phyloP scores from a whole-genome alignment of 768 basidiomycete species.

The Auriscalpium microsporum region DNA sequence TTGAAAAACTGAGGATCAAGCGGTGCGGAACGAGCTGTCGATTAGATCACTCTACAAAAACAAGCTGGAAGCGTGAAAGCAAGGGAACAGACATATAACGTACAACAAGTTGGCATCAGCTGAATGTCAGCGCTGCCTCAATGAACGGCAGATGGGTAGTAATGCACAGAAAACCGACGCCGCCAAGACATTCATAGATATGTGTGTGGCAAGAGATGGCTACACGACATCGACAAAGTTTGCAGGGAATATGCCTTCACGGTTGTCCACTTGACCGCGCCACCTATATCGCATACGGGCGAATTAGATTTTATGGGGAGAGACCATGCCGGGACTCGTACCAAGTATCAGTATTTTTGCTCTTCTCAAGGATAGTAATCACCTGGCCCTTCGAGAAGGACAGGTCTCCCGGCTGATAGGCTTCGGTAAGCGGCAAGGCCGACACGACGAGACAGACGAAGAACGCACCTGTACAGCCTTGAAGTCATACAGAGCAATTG shows the following conservation, averaged over 20 bases:
- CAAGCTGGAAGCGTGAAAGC: too few relatives aligned
- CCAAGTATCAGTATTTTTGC: conserved; percentile 70
- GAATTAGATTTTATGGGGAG: background rate
- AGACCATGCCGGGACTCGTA: conserved; percentile 19
- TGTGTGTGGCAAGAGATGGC: too few relatives aligned
- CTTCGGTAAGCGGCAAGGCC: conserved; percentile 1
- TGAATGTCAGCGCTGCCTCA: too few relatives aligned
- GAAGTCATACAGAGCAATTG: conserved; percentile 69
- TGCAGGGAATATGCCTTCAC: conserved; percentile 70
- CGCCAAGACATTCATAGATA: too few relatives aligned
- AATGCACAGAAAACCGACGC: too few relatives aligned
- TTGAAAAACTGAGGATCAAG: too few relatives aligned
- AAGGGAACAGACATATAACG: too few relatives aligned
- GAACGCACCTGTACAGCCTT: conserved; percentile 56
- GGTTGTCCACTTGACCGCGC: conserved; percentile 57
- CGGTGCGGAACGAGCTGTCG: too few relatives aligned
- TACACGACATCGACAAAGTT: conserved; percentile 70
- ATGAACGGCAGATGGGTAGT: too few relatives aligned
- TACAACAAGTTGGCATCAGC: too few relatives aligned
- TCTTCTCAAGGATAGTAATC: conserved; percentile 60
- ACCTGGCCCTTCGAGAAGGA: conserved; percentile 73
- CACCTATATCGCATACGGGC: conserved; percentile 42
- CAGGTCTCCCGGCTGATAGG: conserved; percentile 54
- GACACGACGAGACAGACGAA: background rate
- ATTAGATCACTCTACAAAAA: too few relatives aligned